Evolutionary conservation across 2,329 filamentous ascomycete genomes (phyloP).

Genomic region (Aureobasidium subglaciale): DNA sequence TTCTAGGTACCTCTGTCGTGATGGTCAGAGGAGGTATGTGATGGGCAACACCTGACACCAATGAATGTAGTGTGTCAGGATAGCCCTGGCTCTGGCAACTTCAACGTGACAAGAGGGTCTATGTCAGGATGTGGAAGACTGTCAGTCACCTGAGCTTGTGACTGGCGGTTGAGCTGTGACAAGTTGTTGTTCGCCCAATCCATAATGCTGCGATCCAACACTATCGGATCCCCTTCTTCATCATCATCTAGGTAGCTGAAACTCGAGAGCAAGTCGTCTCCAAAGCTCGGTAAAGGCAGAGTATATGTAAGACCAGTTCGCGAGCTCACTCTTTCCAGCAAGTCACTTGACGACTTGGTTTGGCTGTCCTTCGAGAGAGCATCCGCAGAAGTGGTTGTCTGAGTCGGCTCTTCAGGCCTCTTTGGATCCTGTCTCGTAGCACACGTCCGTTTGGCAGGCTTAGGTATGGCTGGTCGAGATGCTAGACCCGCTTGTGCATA

Average conservation of each 20-base stretch:
- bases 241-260: conserved; percentile 21
- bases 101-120: conserved; percentile 23
- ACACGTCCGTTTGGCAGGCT: conserved; percentile 16
- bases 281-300: conserved; percentile 20
- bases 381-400: not conserved
- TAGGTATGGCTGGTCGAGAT: conserved; percentile 27
- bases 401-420: not conserved
- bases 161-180: not conserved
- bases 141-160: not conserved
- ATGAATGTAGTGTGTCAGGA: too few relatives aligned
- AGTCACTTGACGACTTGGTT: not conserved
- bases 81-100: conserved; percentile 18
- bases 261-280: conserved; percentile 23
- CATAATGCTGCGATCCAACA: conserved; percentile 30
- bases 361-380: not conserved
- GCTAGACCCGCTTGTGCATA: conserved; percentile 46
- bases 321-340: not conserved
- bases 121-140: conserved; percentile 17
- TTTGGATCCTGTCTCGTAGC: not conserved
- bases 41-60: too few relatives aligned
- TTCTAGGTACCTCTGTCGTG: too few relatives aligned
- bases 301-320: conserved; percentile 13
- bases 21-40: too few relatives aligned
- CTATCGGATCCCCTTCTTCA: conserved; percentile 23
- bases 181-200: conserved; percentile 24